Evolutionary conservation across 2,329 filamentous ascomycete species (phyloP).

Genomic region (Cryphonectria parasitica): DNA sequence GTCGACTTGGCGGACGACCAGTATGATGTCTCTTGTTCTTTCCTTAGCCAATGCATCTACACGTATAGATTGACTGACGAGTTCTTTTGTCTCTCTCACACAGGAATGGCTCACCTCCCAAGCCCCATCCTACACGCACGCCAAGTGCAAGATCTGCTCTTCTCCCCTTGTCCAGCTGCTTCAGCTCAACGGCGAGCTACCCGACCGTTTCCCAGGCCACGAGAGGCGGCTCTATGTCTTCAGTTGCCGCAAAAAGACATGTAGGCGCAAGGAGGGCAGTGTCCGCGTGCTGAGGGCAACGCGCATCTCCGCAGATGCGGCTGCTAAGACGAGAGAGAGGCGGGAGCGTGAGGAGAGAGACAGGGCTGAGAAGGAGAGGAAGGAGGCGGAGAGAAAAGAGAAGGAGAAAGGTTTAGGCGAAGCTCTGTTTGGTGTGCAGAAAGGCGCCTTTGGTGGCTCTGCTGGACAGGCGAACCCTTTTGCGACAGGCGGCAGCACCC

Average conservation of each 20-base stretch:
- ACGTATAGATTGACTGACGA: conserved; percentile 31
- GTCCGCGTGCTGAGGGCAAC: conserved; percentile 75
- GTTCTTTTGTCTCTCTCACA: background rate
- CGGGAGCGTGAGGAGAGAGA: conserved; percentile 42
- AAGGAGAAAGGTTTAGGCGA: conserved; percentile 60
- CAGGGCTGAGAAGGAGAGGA: conserved; percentile 38
- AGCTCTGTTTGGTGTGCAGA: conserved; percentile 69
- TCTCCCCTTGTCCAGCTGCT: conserved; percentile 81
- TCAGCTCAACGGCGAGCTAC: conserved; percentile 89
- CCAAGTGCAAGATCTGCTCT: conserved; percentile 87
- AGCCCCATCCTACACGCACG: conserved; percentile 75
- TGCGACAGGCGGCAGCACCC: conserved; percentile 43
- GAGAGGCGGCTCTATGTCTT: conserved; percentile 89
- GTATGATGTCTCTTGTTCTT: conserved; percentile 56
- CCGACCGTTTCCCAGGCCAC: conserved; percentile 82
- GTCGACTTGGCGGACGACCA: conserved; percentile 83
- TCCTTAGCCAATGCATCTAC: background rate
- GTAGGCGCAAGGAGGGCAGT: conserved; percentile 81
- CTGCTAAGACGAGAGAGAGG: conserved; percentile 34
- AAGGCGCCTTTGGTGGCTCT: conserved; percentile 39
- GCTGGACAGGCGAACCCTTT: conserved; percentile 57
- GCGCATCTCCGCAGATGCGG: conserved; percentile 53
- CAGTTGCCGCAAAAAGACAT: conserved; percentile 76
- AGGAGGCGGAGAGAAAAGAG: conserved; percentile 35
- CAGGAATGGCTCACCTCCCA: conserved; percentile 84